Evolutionary conservation across 345 rosid genomes (phyloP), one percentile per base, ranked within the genome.

Genomic region (Pugionium cornutum): DNA sequence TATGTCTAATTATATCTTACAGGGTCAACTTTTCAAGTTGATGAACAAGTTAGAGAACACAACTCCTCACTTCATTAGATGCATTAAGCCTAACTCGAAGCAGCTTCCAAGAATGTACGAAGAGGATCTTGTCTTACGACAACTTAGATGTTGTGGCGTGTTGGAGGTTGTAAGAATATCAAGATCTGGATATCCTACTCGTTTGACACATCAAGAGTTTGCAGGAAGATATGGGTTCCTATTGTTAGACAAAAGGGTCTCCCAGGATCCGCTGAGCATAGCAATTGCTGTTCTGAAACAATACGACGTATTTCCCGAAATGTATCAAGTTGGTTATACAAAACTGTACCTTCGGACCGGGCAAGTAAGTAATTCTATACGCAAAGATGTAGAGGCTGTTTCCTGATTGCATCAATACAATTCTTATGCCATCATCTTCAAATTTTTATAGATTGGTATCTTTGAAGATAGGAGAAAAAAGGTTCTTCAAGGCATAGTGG

Each of bases 301-400:
- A 55, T 81, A 85, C 54, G 70, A 83, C 27, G 66, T 92, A 75
- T 83, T 58, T 44, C 96, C 97, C 34, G 97, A 85, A 63, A 83
- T 86, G 94, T 89, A 86, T 75, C 94, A 89, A 89, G 79, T 92
- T 68, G 98, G 98, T 60, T 92, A 83, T 66, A 89, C 89, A 51
- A 92, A 88, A 77, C 32, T 89, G 61, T 86, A 80, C 71, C 83
- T 92, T 11, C 89, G 96, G 36, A 81, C 80, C 29, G 98, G 96
- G 26, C 97, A 84, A 91, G 98, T 89, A 64, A 78, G 84, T 63
- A 6, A 9, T 29, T 35, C 63, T 35, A 9, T 69, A 48, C 36
- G 3, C 37, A 32, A 2, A 32, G 10, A 50, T 30, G 5, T 46
- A 59, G 5, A 53, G 32, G 10, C 49, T 61, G 49, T 72, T 9